Conservation (phyloP, 495 filamentous ascomycete genomes). For the Astrothelium macrocarpum region DNA sequence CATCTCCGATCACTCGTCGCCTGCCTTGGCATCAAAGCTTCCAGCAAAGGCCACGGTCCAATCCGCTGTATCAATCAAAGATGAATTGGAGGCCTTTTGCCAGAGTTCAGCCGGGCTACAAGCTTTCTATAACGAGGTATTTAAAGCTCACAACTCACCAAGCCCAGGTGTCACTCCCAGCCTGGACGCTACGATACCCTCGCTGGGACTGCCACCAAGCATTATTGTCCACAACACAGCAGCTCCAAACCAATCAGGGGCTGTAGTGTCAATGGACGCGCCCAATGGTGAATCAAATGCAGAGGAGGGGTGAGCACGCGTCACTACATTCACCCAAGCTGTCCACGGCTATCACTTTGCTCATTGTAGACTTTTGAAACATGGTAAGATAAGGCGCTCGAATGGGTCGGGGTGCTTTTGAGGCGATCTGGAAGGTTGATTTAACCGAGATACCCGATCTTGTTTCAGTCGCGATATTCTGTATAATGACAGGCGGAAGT, state of each 20-base stretch:
- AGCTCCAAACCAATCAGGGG: neutral
- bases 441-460: neutral
- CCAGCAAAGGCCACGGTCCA: neutral
- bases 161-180: slow-evolving; percentile 15
- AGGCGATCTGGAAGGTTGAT: neutral
- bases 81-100: slow-evolving; percentile 21
- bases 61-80: slow-evolving; percentile 30
- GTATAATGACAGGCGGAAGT: neutral
- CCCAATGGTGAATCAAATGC: neutral
- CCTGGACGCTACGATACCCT: slow-evolving; percentile 36
- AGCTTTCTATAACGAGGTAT: slow-evolving; percentile 25
- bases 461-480: neutral
- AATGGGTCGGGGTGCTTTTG: neutral
- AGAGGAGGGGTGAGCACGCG: neutral
- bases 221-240: slow-evolving; percentile 17
- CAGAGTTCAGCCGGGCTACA: slow-evolving; percentile 11
- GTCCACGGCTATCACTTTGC: neutral
- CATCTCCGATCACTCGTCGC: neutral
- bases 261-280: neutral
- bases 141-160: slow-evolving; percentile 3
- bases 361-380: neutral
- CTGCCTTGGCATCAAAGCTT: neutral
- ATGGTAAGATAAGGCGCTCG: neutral
- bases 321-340: neutral
- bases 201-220: slow-evolving; percentile 32